Evolutionary conservation across 495 filamentous ascomycete species (phyloP).

Genomic region (Penicillium egyptiacum): DNA sequence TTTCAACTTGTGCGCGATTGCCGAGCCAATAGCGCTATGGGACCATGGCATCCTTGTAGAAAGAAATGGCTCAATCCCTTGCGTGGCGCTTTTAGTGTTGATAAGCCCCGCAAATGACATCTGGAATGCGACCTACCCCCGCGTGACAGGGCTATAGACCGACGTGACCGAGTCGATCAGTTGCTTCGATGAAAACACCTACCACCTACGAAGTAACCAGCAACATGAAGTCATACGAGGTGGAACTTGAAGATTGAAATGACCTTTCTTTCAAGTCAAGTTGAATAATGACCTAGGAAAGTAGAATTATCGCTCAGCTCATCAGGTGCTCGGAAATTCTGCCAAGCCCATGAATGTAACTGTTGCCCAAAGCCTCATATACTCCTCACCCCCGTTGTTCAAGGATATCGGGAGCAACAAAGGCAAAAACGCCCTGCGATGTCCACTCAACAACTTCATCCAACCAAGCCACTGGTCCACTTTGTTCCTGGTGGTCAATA

Average conservation of each 20-base stretch:
- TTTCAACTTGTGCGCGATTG: slow-evolving; percentile 3
- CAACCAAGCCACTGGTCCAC: slow-evolving; percentile 1
- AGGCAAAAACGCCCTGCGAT: background rate
- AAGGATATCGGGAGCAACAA: background rate
- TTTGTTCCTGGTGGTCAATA: background rate
- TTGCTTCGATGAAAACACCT: background rate
- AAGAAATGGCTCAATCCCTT: background rate
- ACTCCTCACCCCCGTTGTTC: background rate
- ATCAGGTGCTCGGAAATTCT: background rate
- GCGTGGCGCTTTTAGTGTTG: background rate
- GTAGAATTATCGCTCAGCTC: background rate
- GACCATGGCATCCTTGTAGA: background rate
- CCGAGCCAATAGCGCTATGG: background rate
- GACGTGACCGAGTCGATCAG: background rate
- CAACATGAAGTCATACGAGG: background rate
- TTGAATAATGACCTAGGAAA: background rate
- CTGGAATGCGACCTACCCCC: background rate
- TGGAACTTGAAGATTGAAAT: too few relatives aligned
- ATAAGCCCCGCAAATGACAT: slow-evolving; percentile 1
- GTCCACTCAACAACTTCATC: slow-evolving; percentile 13
- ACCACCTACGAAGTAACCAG: background rate
- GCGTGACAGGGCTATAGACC: slow-evolving; percentile 3
- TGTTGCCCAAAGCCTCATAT: background rate
- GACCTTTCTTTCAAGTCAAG: background rate
- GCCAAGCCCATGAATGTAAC: background rate